Evolutionary conservation across 345 rosid species (phyloP).

Genomic region (Bruguiera gymnorhiza): DNA sequence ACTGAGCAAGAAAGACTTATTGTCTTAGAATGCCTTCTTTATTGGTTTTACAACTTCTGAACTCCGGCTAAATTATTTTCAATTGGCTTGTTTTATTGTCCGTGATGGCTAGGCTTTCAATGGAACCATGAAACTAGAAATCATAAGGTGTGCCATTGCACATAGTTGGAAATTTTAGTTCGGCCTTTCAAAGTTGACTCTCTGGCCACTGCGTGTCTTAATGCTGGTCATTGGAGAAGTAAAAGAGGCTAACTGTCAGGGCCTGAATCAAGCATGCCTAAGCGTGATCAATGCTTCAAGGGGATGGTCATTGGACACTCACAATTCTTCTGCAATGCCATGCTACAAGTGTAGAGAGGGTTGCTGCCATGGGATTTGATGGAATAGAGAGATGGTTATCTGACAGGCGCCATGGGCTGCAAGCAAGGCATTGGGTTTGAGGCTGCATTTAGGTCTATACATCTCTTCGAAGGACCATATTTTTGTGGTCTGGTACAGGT

Average conservation of each 20-base stretch:
- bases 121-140: no score
- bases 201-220: neutral
- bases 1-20: no score
- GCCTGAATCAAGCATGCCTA: neutral
- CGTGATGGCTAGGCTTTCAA: no score
- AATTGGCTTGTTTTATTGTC: no score
- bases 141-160: neutral
- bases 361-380: neutral
- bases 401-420: neutral
- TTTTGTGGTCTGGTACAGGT: neutral
- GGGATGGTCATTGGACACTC: neutral
- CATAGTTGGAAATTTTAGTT: neutral
- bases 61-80: no score
- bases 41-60: no score
- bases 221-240: neutral
- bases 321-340: neutral
- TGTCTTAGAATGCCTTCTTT: no score
- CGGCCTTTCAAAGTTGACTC: neutral
- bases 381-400: conserved; percentile 1
- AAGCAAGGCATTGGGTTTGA: neutral
- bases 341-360: neutral
- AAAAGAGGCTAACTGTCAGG: neutral
- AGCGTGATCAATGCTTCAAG: neutral
- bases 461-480: neutral
- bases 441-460: neutral